Evolutionary conservation across 176 grass and related monocot species (phyloP).

Genomic region (Alloteropsis semialata): DNA sequence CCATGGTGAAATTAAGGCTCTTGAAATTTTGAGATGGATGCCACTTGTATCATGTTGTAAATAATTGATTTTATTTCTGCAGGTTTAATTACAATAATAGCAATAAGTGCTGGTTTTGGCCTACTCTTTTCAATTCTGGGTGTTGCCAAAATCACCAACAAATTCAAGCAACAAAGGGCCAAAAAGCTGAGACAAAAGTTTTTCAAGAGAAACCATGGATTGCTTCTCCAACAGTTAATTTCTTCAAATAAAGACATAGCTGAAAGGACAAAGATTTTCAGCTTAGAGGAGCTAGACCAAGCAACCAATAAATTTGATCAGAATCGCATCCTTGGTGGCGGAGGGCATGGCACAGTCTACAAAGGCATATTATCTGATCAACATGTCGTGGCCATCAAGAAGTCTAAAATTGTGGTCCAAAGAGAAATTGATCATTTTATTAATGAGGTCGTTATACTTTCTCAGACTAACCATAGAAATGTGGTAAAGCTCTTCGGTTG

Average conservation of each 20-base stretch:
- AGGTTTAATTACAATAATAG: conserved; percentile 40
- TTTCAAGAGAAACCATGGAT: conserved; percentile 50
- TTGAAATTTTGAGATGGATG: neutral
- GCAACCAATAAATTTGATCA: conserved; percentile 53
- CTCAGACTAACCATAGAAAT: conserved; percentile 52
- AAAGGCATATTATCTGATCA: conserved; percentile 51
- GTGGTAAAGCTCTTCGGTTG: conserved; percentile 49
- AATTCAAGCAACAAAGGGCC: conserved; percentile 12
- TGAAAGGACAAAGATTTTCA: conserved; percentile 46
- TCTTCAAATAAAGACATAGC: conserved; percentile 42
- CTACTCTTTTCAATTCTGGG: conserved; percentile 25
- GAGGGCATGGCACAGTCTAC: conserved; percentile 46
- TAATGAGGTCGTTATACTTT: conserved; percentile 63
- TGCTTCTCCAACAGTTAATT: conserved; percentile 48
- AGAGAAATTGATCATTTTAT: conserved; percentile 54
- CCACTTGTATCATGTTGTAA: neutral
- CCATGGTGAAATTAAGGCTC: neutral
- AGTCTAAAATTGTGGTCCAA: conserved; percentile 44
- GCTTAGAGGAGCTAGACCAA: conserved; percentile 45
- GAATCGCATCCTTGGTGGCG: conserved; percentile 33
- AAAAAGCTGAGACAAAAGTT: conserved; percentile 24
- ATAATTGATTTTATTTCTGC: neutral
- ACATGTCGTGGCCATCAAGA: conserved; percentile 53
- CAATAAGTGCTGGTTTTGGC: conserved; percentile 28
- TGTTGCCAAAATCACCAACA: conserved; percentile 14